Percentiles rank a stretch among this genome's conserved stretches.
These are phyloP conservation scores for Stylosanthes scabra DNA, from an alignment of 331 rosid genomes.

Conservation along the genomic window DNA sequence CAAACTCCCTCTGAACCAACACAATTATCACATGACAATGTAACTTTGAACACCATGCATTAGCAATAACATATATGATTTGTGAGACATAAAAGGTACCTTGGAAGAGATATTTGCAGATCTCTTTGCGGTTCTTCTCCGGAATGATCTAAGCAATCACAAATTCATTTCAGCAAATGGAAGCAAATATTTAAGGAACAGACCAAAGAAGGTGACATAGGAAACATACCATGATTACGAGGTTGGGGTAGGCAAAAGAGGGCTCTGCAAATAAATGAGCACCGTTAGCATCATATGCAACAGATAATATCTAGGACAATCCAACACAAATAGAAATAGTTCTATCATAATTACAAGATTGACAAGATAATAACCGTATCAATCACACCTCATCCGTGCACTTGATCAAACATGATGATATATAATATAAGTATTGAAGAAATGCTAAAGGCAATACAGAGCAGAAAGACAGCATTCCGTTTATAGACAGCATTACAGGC, in stretches of 20 bases:
- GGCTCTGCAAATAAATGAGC: conserved; percentile 11
- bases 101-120: conserved; percentile 92
- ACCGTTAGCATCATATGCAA: not conserved
- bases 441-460: not conserved
- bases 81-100: conserved; percentile 36
- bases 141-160: conserved; percentile 56
- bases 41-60: not conserved
- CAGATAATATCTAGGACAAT: not conserved
- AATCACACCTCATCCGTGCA: not conserved
- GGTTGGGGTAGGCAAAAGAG: not conserved
- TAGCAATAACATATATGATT: not conserved
- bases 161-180: not conserved
- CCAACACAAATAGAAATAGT: not conserved
- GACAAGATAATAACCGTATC: not conserved
- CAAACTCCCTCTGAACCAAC: conserved; percentile 80
- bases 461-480: not conserved
- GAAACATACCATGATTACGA: conserved; percentile 36
- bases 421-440: not conserved
- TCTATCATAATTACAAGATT: not conserved
- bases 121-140: conserved; percentile 86
- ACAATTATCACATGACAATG: not conserved
- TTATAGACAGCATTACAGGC: not conserved
- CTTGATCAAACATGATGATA: not conserved
- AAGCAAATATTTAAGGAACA: not conserved
- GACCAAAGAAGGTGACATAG: not conserved